Evolutionary conservation across 768 basidiomycete species (phyloP).

Genomic region (Termitomyces titanicus): DNA sequence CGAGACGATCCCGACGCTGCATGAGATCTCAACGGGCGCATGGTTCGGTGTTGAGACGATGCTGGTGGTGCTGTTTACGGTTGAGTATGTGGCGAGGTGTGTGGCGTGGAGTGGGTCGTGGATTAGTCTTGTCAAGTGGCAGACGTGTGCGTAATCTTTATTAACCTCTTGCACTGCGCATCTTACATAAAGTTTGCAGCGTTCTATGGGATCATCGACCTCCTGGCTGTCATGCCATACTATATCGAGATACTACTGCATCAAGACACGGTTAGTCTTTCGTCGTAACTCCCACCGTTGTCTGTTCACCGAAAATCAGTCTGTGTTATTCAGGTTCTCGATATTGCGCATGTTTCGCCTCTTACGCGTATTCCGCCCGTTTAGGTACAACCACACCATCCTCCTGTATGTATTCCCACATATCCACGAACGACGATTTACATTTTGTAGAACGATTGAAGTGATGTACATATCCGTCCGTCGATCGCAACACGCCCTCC

Average conservation of each 20-base stretch:
- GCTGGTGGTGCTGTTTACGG: conserved; percentile 80
- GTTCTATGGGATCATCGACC: conserved; percentile 83
- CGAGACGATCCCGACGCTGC: conserved; percentile 77
- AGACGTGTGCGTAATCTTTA: conserved; percentile 49
- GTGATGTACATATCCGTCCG: conserved; percentile 90
- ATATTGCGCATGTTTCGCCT: conserved; percentile 89
- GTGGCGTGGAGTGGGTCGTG: conserved; percentile 73
- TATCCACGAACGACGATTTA: background rate
- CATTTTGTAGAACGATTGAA: conserved; percentile 64
- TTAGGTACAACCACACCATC: conserved; percentile 79
- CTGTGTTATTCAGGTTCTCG: conserved; percentile 85
- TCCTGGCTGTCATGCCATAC: conserved; percentile 84
- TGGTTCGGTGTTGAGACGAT: conserved; percentile 91
- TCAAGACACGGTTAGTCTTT: conserved; percentile 75
- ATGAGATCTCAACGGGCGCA: conserved; percentile 59
- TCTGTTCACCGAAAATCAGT: conserved; percentile 34
- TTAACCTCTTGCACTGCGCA: background rate
- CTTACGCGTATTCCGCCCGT: conserved; percentile 84
- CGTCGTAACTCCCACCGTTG: background rate
- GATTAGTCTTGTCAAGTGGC: conserved; percentile 60
- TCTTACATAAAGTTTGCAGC: conserved; percentile 33
- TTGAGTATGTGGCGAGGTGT: conserved; percentile 74
- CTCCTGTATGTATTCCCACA: conserved; percentile 53
- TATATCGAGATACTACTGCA: conserved; percentile 82
- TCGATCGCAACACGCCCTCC: conserved; percentile 80